A percentile compares a stretch with the other conserved stretches of the same genome.
Evolutionary conservation across 306 rosid species (phyloP).

Genomic region (Cucumis hystrix): DNA sequence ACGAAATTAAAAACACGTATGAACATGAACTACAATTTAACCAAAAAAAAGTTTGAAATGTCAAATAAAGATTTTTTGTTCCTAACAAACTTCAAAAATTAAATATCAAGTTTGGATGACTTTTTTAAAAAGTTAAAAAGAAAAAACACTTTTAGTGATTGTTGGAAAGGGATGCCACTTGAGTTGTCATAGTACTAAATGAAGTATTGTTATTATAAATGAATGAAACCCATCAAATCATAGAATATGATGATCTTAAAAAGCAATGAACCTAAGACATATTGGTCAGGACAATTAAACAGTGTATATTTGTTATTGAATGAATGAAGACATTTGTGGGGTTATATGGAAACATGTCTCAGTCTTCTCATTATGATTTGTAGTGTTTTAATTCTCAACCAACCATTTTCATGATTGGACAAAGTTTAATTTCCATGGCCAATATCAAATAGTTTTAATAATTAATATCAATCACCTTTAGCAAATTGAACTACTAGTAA

Average conservation of each 20-base stretch:
- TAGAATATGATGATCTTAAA: neutral
- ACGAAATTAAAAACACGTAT: neutral
- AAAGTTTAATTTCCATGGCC: neutral
- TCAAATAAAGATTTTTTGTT: too few species aligned
- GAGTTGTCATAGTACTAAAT: too few species aligned
- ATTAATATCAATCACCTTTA: neutral
- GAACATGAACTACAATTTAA: too few species aligned
- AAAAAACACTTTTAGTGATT: too few species aligned
- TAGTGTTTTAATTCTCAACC: neutral
- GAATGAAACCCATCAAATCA: neutral
- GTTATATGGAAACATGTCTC: neutral
- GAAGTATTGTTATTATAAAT: neutral
- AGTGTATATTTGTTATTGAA: neutral
- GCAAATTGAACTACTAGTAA: neutral
- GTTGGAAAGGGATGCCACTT: too few species aligned
- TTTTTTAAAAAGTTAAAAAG: too few species aligned
- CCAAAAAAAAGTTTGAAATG: too few species aligned
- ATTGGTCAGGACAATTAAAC: neutral
- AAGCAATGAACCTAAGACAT: conserved; percentile 2
- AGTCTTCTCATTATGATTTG: neutral
- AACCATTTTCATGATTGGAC: neutral
- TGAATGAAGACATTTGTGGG: conserved; percentile 6
- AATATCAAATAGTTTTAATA: neutral
- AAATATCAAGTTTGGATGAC: too few species aligned
- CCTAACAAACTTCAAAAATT: too few species aligned